These are phyloP conservation scores for Wallemia ichthyophaga DNA, from an alignment of 1,284 basidiomycete species.

Conservation along the genomic window DNA sequence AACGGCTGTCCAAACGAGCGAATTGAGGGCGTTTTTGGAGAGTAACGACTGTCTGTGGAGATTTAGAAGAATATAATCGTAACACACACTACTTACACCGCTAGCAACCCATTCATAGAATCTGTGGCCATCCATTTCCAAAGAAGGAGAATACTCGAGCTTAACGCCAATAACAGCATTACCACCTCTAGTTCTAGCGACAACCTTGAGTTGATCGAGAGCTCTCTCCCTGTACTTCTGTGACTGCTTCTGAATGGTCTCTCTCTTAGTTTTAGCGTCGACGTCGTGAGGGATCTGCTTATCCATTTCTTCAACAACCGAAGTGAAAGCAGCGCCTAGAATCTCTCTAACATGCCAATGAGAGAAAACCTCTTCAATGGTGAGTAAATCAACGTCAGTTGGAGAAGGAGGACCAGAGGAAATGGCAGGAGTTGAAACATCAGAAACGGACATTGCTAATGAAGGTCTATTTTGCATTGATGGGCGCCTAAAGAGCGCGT, in stretches of 20 bases:
- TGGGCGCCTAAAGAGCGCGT: background rate
- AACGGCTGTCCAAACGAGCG: background rate
- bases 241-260: background rate
- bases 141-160: background rate
- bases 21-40: slow-evolving; percentile 1
- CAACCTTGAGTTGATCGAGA: background rate
- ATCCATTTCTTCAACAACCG: background rate
- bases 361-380: slow-evolving; percentile 1
- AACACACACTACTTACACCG: background rate
- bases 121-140: background rate
- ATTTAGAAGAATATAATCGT: background rate
- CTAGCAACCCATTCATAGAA: background rate
- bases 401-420: background rate
- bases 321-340: background rate
- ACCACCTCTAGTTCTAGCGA: background rate
- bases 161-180: slow-evolving; percentile 1
- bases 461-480: background rate
- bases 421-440: background rate
- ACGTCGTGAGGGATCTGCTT: background rate
- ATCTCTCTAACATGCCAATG: background rate
- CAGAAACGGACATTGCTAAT: background rate
- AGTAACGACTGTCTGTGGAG: background rate
- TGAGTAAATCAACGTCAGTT: background rate
- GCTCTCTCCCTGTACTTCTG: slow-evolving; percentile 1
- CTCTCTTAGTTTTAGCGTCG: background rate